A percentile compares a stretch with the other conserved stretches of the same genome.
These are phyloP conservation scores for Nigrospora osmanthi DNA, from an alignment of 2,329 filamentous ascomycete genomes.

Conservation along the genomic window DNA sequence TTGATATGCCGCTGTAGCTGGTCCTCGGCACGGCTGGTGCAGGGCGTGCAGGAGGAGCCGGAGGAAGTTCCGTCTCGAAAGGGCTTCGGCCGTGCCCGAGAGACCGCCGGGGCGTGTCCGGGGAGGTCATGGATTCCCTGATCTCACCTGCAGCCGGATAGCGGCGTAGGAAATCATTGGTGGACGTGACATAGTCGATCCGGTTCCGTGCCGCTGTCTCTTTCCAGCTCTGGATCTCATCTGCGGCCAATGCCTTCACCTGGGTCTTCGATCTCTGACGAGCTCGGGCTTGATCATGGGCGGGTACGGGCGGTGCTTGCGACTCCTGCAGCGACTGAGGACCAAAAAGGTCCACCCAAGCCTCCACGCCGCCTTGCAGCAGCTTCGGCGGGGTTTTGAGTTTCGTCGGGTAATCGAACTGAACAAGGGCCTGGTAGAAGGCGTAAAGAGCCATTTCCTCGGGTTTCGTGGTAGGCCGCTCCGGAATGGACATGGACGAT, in stretches of 20 bases:
- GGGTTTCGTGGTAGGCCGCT: conserved; percentile 21
- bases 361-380: conserved; percentile 73
- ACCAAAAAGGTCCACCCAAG: conserved; percentile 82
- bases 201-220: conserved; percentile 43
- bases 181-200: conserved; percentile 54
- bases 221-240: conserved; percentile 77
- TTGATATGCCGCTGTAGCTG: conserved; percentile 70
- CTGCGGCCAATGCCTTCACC: conserved; percentile 63
- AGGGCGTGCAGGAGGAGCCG: conserved; percentile 55
- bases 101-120: conserved; percentile 7
- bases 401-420: conserved; percentile 75
- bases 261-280: conserved; percentile 34
- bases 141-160: conserved; percentile 65
- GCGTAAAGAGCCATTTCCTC: conserved; percentile 54
- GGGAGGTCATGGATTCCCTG: conserved; percentile 52
- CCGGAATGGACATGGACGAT: conserved; percentile 43
- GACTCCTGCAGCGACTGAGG: conserved; percentile 48
- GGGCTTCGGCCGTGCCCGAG: conserved; percentile 19
- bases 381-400: conserved; percentile 68
- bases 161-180: conserved; percentile 76
- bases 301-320: conserved; percentile 7
- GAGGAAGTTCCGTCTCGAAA: conserved; percentile 39
- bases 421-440: conserved; percentile 70
- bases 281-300: conserved; percentile 6
- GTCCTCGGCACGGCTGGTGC: conserved; percentile 58